phyloP scores from a whole-genome alignment of 306 rosid species.

The Elaeagnus macrophylla region DNA sequence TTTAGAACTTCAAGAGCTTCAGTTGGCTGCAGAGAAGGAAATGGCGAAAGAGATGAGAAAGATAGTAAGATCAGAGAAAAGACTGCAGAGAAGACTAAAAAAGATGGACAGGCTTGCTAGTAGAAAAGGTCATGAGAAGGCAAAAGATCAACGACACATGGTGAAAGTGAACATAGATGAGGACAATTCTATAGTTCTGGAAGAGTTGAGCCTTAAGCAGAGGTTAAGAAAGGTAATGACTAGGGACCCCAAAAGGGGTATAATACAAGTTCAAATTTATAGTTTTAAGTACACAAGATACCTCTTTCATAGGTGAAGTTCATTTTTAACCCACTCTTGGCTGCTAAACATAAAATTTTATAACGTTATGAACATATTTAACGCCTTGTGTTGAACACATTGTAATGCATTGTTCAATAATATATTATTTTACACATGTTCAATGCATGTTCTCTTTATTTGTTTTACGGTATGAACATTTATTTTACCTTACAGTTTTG shows the following conservation, averaged over 20 bases:
- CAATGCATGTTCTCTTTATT: no score
- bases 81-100: constrained; percentile 35
- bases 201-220: constrained; percentile 29
- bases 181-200: constrained; percentile 6
- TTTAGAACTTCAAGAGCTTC: constrained; percentile 33
- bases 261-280: not conserved
- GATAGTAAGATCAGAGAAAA: constrained; percentile 36
- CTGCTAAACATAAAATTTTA: no score
- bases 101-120: constrained; percentile 30
- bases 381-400: no score
- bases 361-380: no score
- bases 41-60: constrained; percentile 41
- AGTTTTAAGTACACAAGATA: not conserved
- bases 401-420: no score
- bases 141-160: constrained; percentile 11
- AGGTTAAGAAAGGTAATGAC: constrained; percentile 42
- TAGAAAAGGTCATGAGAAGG: constrained; percentile 11
- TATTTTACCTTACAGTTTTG: no score
- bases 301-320: constrained; percentile 12
- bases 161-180: constrained; percentile 11
- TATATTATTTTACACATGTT: no score
- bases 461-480: no score
- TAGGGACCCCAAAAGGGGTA: not conserved
- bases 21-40: constrained; percentile 32
- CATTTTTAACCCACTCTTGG: not conserved